These are phyloP conservation scores for Schoenoplectus tabernaemontani DNA, from an alignment of 202 grass and related monocot genomes.

Conservation along the genomic window DNA sequence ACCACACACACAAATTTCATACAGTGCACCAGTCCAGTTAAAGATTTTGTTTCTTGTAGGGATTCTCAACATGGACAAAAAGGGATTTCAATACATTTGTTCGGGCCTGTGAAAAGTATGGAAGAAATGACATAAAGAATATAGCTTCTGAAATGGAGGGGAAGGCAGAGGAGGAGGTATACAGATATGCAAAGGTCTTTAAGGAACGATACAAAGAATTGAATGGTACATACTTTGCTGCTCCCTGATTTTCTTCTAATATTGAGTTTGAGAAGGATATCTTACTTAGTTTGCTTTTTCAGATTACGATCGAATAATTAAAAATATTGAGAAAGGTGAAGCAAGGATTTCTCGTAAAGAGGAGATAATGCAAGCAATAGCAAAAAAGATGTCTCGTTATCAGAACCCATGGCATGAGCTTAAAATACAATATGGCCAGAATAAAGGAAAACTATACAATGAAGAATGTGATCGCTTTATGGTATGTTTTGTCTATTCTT, in stretches of 20 bases:
- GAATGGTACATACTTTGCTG: constrained; percentile 27
- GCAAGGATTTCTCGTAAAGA: constrained; percentile 54
- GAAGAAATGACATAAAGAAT: constrained; percentile 43
- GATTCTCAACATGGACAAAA: constrained; percentile 47
- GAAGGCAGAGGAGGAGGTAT: constrained; percentile 41
- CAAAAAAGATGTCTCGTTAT: constrained; percentile 46
- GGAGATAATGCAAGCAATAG: constrained; percentile 56
- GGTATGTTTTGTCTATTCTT: constrained; percentile 22
- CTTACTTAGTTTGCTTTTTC: neutral
- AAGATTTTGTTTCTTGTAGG: constrained; percentile 24
- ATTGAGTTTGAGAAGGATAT: neutral
- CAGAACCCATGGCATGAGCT: constrained; percentile 53
- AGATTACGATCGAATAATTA: constrained; percentile 51
- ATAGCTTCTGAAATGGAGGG: constrained; percentile 53
- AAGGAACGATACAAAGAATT: constrained; percentile 52
- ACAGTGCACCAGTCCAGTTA: neutral
- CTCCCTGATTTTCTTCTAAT: neutral
- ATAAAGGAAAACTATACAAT: constrained; percentile 52
- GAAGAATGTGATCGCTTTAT: constrained; percentile 58
- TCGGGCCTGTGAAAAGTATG: constrained; percentile 52
- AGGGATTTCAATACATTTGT: constrained; percentile 52
- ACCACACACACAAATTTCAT: too few species aligned
- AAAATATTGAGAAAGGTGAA: constrained; percentile 48
- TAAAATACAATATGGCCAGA: constrained; percentile 56
- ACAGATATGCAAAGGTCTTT: constrained; percentile 43